Percentiles rank a stretch among this genome's conserved stretches.
Conservation (phyloP, 768 basidiomycete genomes). For the Lentinula detonsa region DNA sequence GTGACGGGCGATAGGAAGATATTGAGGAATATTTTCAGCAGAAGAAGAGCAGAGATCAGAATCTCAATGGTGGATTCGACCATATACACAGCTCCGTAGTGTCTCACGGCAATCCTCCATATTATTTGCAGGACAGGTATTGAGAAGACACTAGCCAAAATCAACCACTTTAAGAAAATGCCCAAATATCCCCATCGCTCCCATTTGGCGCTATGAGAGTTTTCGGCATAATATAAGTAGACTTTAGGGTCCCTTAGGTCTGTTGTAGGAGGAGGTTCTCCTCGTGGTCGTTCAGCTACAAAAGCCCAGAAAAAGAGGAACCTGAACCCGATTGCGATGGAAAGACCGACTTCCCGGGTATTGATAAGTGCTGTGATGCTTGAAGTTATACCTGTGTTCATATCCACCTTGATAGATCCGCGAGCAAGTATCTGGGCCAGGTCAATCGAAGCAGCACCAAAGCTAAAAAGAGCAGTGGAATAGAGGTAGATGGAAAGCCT, state of each 20-base stretch:
- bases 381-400: slow-evolving; percentile 17
- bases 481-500: slow-evolving; percentile 50
- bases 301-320: slow-evolving; percentile 68
- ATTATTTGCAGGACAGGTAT: slow-evolving; percentile 55
- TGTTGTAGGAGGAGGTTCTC: slow-evolving; percentile 22
- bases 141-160: slow-evolving; percentile 37
- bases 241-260: slow-evolving; percentile 2
- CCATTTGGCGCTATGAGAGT: slow-evolving; percentile 59
- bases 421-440: slow-evolving; percentile 45
- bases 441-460: slow-evolving; percentile 59
- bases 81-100: slow-evolving; percentile 48
- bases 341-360: slow-evolving; percentile 53
- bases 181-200: slow-evolving; percentile 56
- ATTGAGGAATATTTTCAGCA: slow-evolving; percentile 59
- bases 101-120: slow-evolving; percentile 45
- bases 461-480: slow-evolving; percentile 50
- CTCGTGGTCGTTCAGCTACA: slow-evolving; percentile 50
- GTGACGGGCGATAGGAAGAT: slow-evolving; percentile 35
- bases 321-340: slow-evolving; percentile 51
- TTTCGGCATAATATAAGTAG: slow-evolving; percentile 14
- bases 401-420: slow-evolving; percentile 20
- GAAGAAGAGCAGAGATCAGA: slow-evolving; percentile 49
- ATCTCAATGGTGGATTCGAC: slow-evolving; percentile 55
- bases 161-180: slow-evolving; percentile 41
- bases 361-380: slow-evolving; percentile 32